Conservation (phyloP, 495 filamentous ascomycete genomes). For the Tetracladium setigerum region DNA sequence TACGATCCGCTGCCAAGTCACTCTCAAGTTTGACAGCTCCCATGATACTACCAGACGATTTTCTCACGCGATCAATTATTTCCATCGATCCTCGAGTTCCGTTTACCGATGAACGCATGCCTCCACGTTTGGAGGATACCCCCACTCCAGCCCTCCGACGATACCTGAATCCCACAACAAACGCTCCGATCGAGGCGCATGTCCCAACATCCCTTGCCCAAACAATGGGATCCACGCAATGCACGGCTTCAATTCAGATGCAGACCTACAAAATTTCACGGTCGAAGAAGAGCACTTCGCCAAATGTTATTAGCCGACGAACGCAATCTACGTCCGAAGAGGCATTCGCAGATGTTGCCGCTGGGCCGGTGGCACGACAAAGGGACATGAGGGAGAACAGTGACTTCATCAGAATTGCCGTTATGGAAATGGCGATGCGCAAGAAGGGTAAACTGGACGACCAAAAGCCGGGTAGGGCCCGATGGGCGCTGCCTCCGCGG, state of each 20-base stretch:
- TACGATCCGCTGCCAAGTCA: slow-evolving; percentile 77
- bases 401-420: slow-evolving; percentile 88
- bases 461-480: slow-evolving; percentile 71
- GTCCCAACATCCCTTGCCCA: slow-evolving; percentile 26
- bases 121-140: slow-evolving; percentile 63
- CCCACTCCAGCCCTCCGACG: slow-evolving; percentile 83
- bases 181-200: slow-evolving; percentile 59
- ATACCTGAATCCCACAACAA: slow-evolving; percentile 80
- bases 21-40: slow-evolving; percentile 70
- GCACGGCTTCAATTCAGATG: slow-evolving; percentile 78
- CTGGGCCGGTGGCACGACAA: slow-evolving; percentile 53
- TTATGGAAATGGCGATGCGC: slow-evolving; percentile 97
- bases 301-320: slow-evolving; percentile 20
- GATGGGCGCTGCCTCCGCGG: slow-evolving; percentile 81
- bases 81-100: slow-evolving; percentile 64
- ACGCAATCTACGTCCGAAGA: slow-evolving; percentile 18
- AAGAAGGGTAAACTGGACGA: slow-evolving; percentile 84
- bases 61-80: slow-evolving; percentile 76
- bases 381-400: slow-evolving; percentile 89
- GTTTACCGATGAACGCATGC: slow-evolving; percentile 83
- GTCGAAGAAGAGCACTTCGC: slow-evolving; percentile 31
- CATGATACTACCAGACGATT: slow-evolving; percentile 76
- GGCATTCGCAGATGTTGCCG: slow-evolving; percentile 12
- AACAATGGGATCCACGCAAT: slow-evolving; percentile 30
- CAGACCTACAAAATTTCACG: slow-evolving; percentile 65